Base-by-base conservation (phyloP, 2,329 filamentous ascomycete species). In the Aspergillus fijiensis region DNA sequence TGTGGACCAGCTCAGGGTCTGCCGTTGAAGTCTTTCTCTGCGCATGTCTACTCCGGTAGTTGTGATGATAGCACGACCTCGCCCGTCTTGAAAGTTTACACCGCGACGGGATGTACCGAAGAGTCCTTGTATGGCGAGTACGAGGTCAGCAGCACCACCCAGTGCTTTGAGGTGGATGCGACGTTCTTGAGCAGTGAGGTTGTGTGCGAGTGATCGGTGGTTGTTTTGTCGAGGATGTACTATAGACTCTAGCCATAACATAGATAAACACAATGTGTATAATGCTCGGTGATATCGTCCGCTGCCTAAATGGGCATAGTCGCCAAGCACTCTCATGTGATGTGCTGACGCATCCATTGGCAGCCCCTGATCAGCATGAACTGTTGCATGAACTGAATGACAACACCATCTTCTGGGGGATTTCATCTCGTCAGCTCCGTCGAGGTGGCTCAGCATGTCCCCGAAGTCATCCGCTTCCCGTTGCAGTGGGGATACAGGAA, bases 111-210 rank as follows among this genome's bases (percentile, higher is more conserved):
- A 16, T 54, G 51, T 27, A 54, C 51, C 2, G 51, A 31, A 10
- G 51, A 14, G 23, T 54, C 51, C 11, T 27, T 54, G 23, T 54
- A 54, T 19, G 51, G 35, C 4, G 51, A 54, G 19, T 54, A 54
- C 19, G 9, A 47, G 1, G 35, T 54, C 21, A 54, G 21, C 14
- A 54, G 35, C 21, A 39, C 39, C 5, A 54, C 51, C 6, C 51
- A 47, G 35, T 54, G 51, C 23, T 54, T 47, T n/a, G 51, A 19
- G 25, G 51, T 54, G 5, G 51, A 54, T 45, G 51, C 9, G 6
- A 54, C 51, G 12, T 54, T 54, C 33, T 19, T 54, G 25, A 54
- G 51, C 12, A 47, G 45, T 45, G 51, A 54, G 35, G 51, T 54
- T 54, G 35, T 54, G n/a, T 54, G 51, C 23, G 51, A 54, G 35